A percentile compares a stretch with the other conserved stretches of the same genome.
Evolutionary conservation across 2,329 filamentous ascomycete genomes (phyloP).

Genomic region (Pseudogymnoascus sp.): DNA sequence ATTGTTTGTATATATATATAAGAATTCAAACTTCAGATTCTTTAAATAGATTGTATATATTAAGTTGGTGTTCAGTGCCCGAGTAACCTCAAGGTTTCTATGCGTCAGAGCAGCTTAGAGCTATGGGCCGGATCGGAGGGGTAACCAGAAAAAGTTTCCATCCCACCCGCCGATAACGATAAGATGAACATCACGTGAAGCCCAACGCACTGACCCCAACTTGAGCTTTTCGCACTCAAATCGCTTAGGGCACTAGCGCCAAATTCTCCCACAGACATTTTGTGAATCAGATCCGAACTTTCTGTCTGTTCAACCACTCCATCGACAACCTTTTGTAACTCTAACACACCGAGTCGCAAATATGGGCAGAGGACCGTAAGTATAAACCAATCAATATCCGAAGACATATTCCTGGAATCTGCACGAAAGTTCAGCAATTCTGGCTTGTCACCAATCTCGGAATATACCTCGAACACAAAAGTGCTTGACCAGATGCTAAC

Average conservation of each 20-base stretch:
- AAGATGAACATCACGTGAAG: not conserved
- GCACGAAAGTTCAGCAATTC: not conserved
- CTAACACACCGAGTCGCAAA: constrained; percentile 22
- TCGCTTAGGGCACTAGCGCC: constrained; percentile 7
- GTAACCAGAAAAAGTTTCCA: constrained; percentile 9
- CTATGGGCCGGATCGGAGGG: constrained; percentile 4
- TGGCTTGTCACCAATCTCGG: not conserved
- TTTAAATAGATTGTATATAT: not conserved
- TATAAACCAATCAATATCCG: constrained; percentile 10
- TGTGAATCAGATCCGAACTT: not conserved
- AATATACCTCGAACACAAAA: not conserved
- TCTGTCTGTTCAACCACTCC: constrained; percentile 9
- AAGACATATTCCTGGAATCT: not conserved
- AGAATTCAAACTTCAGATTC: not conserved
- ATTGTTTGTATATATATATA: constrained; percentile 5
- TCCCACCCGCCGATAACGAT: constrained; percentile 8
- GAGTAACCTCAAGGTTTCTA: constrained; percentile 4
- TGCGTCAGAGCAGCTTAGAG: not conserved
- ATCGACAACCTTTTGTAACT: constrained; percentile 18
- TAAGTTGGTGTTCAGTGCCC: not conserved
- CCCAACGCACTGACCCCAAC: not conserved
- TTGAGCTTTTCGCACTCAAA: not conserved
- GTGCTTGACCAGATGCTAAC: constrained; percentile 15
- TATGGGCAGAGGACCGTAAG: constrained; percentile 43
- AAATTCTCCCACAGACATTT: constrained; percentile 9